Evolutionary conservation across 805 yeast genomes (phyloP).

Genomic region (Nakazawaea ernobii): DNA sequence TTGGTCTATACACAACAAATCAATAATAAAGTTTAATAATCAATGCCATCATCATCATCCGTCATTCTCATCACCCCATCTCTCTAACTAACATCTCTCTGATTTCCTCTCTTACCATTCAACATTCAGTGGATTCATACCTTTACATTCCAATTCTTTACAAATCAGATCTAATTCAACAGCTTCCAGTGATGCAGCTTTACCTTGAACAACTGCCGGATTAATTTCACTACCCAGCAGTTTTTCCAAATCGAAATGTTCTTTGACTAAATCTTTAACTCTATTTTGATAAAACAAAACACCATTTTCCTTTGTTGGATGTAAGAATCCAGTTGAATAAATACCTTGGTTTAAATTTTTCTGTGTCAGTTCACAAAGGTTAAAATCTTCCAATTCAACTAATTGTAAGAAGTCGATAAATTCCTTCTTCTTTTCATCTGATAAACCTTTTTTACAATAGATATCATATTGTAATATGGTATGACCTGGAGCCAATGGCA

Average conservation of each 20-base stretch:
- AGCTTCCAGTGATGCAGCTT: conserved; percentile 33
- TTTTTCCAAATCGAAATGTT: conserved; percentile 42
- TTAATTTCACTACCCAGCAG: conserved; percentile 39
- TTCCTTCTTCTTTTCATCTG: conserved; percentile 47
- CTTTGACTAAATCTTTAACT: conserved; percentile 53
- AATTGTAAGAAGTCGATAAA: conserved; percentile 58
- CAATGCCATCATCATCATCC: no score
- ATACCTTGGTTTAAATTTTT: conserved; percentile 57
- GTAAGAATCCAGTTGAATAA: conserved; percentile 52
- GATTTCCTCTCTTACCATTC: conserved; percentile 10
- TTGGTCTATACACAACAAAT: no score
- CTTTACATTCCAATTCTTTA: conserved; percentile 44
- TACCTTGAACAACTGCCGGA: conserved; percentile 44
- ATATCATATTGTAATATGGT: conserved; percentile 57
- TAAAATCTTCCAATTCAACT: conserved; percentile 58
- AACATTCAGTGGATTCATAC: conserved; percentile 28
- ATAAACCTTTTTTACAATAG: conserved; percentile 53
- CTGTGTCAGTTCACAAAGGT: conserved; percentile 54
- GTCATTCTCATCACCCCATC: no score
- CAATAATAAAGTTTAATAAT: no score
- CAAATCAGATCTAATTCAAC: conserved; percentile 47
- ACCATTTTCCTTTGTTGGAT: conserved; percentile 54
- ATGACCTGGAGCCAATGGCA: conserved; percentile 47
- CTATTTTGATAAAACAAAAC: conserved; percentile 51
- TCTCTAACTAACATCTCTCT: background rate